Conservation (phyloP, 2,329 filamentous ascomycete genomes). For the Microdochium bolleyi region DNA sequence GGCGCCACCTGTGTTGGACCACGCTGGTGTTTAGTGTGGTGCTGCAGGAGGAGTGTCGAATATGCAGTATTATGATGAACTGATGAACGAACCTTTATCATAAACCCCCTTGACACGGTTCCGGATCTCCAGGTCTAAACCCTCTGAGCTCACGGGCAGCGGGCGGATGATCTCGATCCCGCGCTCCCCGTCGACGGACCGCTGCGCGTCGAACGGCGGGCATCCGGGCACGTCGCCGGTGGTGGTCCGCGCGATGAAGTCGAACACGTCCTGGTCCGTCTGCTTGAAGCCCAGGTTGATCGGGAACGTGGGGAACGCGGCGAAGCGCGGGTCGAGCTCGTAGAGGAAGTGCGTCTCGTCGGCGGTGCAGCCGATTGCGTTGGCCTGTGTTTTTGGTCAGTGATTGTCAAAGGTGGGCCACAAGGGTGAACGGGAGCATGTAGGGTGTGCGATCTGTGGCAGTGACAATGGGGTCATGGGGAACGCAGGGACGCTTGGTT, state of each 20-base stretch:
- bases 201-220: slow-evolving; percentile 29
- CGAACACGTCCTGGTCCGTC: slow-evolving; percentile 26
- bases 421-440: too few species aligned
- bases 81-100: slow-evolving; percentile 26
- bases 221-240: slow-evolving; percentile 25
- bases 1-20: slow-evolving; percentile 17
- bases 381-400: too few species aligned
- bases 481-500: too few species aligned
- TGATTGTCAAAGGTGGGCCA: too few species aligned
- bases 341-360: slow-evolving; percentile 34
- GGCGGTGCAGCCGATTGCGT: slow-evolving; percentile 26
- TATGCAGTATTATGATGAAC: neutral
- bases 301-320: slow-evolving; percentile 37
- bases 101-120: slow-evolving; percentile 33
- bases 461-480: too few species aligned
- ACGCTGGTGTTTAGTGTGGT: neutral
- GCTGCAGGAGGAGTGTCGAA: neutral
- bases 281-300: slow-evolving; percentile 36
- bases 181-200: slow-evolving; percentile 32
- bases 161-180: slow-evolving; percentile 27
- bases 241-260: slow-evolving; percentile 17
- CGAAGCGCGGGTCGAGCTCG: slow-evolving; percentile 33
- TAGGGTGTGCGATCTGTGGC: too few species aligned
- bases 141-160: slow-evolving; percentile 24
- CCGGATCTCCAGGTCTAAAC: slow-evolving; percentile 20